Percentiles rank a stretch among this genome's conserved stretches.
Evolutionary conservation across 805 yeast species (phyloP).

Genomic region (Saccharomycopsis guyanensis): DNA sequence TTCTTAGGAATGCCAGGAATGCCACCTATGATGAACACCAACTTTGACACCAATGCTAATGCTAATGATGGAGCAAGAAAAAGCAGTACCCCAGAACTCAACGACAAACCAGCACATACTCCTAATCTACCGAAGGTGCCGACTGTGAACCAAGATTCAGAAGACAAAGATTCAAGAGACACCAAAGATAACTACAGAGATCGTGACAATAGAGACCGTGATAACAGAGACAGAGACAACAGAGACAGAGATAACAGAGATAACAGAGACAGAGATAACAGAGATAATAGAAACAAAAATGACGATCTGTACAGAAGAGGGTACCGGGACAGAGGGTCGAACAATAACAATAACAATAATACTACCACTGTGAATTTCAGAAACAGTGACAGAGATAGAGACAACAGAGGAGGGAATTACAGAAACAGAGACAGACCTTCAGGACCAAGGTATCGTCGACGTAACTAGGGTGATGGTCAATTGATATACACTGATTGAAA

Average conservation of each 20-base stretch:
- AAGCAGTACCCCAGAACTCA: background rate
- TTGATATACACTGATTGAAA: no score
- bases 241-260: background rate
- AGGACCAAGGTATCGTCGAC: background rate
- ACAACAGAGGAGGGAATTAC: background rate
- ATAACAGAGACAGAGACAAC: constrained; percentile 3
- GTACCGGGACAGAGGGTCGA: constrained; percentile 14
- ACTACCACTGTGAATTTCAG: background rate
- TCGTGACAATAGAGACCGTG: constrained; percentile 1
- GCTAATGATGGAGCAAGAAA: background rate
- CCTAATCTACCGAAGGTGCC: constrained; percentile 13
- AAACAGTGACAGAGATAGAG: background rate
- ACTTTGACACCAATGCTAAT: background rate
- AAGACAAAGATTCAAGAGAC: background rate
- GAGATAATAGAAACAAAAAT: background rate
- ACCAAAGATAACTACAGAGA: background rate
- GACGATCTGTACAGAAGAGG: constrained; percentile 8
- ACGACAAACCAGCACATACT: constrained; percentile 4
- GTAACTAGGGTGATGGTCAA: no score
- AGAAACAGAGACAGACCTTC: background rate
- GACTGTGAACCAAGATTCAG: background rate
- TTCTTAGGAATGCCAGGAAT: constrained; percentile 24
- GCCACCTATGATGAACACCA: constrained; percentile 15
- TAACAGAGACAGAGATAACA: background rate
- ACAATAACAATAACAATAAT: background rate